These are phyloP conservation scores for Myriosclerotinia duriaeana DNA, from an alignment of 2,329 filamentous ascomycete species.

Conservation along the genomic window DNA sequence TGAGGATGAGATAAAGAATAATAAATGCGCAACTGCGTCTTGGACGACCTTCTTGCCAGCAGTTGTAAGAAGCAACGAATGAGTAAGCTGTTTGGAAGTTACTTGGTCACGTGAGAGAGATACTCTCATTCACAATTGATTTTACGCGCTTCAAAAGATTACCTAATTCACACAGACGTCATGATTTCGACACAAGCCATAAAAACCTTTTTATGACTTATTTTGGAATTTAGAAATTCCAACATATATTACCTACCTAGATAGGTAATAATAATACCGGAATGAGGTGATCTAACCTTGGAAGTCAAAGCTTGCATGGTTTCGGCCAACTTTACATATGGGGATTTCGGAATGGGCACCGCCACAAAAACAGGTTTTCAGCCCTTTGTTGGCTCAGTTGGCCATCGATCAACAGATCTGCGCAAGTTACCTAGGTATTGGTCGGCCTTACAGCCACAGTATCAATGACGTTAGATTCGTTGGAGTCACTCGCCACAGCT, in stretches of 20 bases:
- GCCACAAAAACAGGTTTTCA: slow-evolving; percentile 12
- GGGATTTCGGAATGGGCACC: neutral
- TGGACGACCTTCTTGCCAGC: neutral
- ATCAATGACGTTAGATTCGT: neutral
- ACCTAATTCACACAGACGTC: slow-evolving; percentile 2
- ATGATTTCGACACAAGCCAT: slow-evolving; percentile 6
- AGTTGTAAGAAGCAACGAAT: neutral
- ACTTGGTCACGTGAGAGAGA: too few relatives aligned
- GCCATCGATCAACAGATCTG: neutral
- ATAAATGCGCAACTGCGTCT: neutral
- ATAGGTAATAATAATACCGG: too few relatives aligned
- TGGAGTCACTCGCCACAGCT: neutral
- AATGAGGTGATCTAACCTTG: neutral
- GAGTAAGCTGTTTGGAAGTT: neutral
- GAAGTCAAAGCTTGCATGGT: neutral
- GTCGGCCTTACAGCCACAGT: slow-evolving; percentile 7
- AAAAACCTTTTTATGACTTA: too few relatives aligned
- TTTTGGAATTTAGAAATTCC: too few relatives aligned
- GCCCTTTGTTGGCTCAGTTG: too few relatives aligned
- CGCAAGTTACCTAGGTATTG: slow-evolving; percentile 6
- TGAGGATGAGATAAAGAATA: too few relatives aligned
- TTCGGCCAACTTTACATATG: neutral
- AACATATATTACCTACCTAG: too few relatives aligned
- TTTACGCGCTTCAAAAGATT: neutral
- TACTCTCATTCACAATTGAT: too few relatives aligned